Base-by-base conservation (phyloP, 805 yeast species). In the Ogataea haglerorum region DNA sequence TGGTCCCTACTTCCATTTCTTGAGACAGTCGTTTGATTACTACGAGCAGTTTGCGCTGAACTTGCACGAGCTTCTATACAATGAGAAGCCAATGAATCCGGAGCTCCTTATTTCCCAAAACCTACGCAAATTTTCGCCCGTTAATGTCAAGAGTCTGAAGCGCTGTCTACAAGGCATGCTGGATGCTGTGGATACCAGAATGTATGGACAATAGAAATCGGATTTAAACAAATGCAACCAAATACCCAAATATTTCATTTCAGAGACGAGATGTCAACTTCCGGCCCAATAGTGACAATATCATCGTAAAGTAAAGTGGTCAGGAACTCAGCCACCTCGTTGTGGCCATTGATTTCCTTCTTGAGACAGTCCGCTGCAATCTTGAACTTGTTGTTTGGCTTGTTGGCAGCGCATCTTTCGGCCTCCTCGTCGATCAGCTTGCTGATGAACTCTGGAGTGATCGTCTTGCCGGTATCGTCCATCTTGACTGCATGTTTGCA, bases 241-340 rank as follows among this genome's bases (percentile, higher is more conserved):
- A 23, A 9, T 18, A 28, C 21, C 24, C 23, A 23, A 4, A 18
- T 16, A 6, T 6, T 34, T 32, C 21, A 44, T 46, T 61, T 63
- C 47, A 67, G 53, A 13, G 57, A 48, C 10, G 42, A 31, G 38
- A 65, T 53, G 33, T 61, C 67, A 39, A 63, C 48, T 42, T 61
- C 62, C 16, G 48, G 36, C 16, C 60, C 67, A 32, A 66, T 43
- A 2, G 85, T 78, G 34, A 81, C 75, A 43, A 81, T 74, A 42
- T 85, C 85, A 52, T 84, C 89, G 61, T 85, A 85, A 57, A 85
- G 71, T 63, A 84, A 70, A 25, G 82, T 80, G 34, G 95, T 85
- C 55, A 85, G 75, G 64, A 85, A 85, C 57, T 85, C 90, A 44
- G 84, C 80, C 63, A 82, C 80, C 56, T 78, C 78, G 38, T 53